Percentiles rank a stretch among this genome's conserved stretches.
phyloP scores from a whole-genome alignment of 331 rosid genomes.

The Saraca asoca region DNA sequence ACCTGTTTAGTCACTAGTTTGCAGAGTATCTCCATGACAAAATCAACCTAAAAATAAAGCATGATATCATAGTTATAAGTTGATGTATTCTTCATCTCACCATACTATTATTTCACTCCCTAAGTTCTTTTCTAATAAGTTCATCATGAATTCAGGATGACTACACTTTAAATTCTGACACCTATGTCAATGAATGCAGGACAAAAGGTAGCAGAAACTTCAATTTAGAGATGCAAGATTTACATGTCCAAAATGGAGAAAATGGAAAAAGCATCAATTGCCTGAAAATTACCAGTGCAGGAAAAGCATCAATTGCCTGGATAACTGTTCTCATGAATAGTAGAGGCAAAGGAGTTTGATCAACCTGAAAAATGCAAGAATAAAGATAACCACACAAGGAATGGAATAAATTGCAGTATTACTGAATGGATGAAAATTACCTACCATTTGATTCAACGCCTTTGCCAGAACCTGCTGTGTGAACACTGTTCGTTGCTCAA shows the following conservation, averaged over 20 bases:
- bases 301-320: constrained; percentile 98
- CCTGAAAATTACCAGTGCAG: constrained; percentile 63
- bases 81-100: too few species aligned
- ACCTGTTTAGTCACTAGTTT: constrained; percentile 94
- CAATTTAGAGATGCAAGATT: constrained; percentile 17
- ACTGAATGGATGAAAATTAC: constrained; percentile 17
- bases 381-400: constrained; percentile 25
- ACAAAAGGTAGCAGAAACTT: not conserved
- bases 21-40: constrained; percentile 96
- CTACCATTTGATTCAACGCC: constrained; percentile 93
- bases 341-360: constrained; percentile 92
- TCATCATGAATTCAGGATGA: too few species aligned
- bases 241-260: constrained; percentile 9
- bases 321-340: constrained; percentile 99
- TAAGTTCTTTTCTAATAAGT: too few species aligned
- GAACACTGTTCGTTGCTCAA: constrained; percentile 97
- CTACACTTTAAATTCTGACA: too few species aligned
- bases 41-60: constrained; percentile 75
- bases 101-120: too few species aligned
- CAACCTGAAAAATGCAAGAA: constrained; percentile 61
- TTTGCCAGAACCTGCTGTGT: constrained; percentile 98
- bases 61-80: constrained; percentile 24
- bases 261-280: not conserved
- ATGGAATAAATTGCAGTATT: not conserved
- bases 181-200: too few species aligned